Evolutionary conservation across 495 filamentous ascomycete species (phyloP).

Genomic region (Lasiosphaeria miniovina): DNA sequence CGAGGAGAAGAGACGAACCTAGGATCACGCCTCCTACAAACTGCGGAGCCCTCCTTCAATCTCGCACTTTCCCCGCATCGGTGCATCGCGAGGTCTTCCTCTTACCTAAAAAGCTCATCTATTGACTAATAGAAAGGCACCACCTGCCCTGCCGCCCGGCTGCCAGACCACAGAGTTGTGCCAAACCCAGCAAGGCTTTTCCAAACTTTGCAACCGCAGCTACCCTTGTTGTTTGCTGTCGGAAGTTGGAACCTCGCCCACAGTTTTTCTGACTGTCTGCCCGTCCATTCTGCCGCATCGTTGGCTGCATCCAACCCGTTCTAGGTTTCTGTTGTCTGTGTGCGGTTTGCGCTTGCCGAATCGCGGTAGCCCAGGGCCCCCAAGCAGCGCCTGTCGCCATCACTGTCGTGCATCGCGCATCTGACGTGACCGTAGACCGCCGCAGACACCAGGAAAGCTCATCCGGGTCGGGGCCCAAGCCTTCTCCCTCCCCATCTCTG

Average conservation of each 20-base stretch:
- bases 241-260: no score
- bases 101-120: constrained; percentile 45
- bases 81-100: constrained; percentile 34
- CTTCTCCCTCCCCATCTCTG: constrained; percentile 13
- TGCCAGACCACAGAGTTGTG: constrained; percentile 25
- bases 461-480: background rate
- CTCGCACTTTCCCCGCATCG: constrained; percentile 43
- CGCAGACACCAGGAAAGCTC: no score
- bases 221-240: no score
- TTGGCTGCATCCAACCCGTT: constrained; percentile 14
- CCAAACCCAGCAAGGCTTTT: background rate
- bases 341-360: background rate
- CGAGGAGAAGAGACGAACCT: background rate
- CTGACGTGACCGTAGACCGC: constrained; percentile 23
- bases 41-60: constrained; percentile 22
- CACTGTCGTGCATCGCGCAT: constrained; percentile 25
- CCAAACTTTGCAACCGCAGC: no score
- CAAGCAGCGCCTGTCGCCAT: constrained; percentile 25
- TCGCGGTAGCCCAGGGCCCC: background rate
- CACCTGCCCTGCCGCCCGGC: constrained; percentile 14
- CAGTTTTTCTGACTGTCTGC: no score
- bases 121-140: constrained; percentile 52
- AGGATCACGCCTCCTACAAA: constrained; percentile 11
- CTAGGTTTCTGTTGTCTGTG: constrained; percentile 4
- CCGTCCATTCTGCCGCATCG: no score